A percentile compares a stretch with the other conserved stretches of the same genome.
phyloP scores from a whole-genome alignment of 306 rosid genomes.

The Prinsepia uniflora region DNA sequence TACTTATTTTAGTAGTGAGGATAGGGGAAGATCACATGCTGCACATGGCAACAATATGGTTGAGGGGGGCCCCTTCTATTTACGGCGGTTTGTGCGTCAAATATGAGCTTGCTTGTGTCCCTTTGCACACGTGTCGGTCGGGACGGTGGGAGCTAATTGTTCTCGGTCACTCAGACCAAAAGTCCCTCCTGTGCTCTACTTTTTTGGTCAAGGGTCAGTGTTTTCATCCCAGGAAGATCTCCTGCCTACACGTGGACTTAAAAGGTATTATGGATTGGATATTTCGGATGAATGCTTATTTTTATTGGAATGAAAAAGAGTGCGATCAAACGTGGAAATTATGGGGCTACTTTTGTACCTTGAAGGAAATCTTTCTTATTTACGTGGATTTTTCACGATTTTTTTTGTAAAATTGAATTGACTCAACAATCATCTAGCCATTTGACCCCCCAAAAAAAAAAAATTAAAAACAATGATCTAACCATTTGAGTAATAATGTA shows the following conservation, averaged over 20 bases:
- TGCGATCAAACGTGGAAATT: too few species aligned
- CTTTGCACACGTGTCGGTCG: constrained; percentile 33
- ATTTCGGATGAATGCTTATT: background rate
- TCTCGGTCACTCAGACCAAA: constrained; percentile 25
- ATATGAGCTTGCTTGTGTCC: background rate
- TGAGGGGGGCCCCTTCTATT: background rate
- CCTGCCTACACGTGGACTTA: constrained; percentile 18
- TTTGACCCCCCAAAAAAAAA: too few species aligned
- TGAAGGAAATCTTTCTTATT: too few species aligned
- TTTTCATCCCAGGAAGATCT: background rate
- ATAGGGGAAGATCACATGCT: constrained; percentile 26
- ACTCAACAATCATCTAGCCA: too few species aligned
- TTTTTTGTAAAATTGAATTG: too few species aligned
- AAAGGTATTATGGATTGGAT: background rate
- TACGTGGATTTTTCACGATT: too few species aligned
- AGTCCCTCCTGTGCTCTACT: background rate
- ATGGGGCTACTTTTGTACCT: too few species aligned
- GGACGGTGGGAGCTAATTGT: background rate
- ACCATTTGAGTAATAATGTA: too few species aligned
- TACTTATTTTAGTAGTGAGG: constrained; percentile 1
- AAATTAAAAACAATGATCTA: too few species aligned
- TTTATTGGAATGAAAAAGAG: background rate
- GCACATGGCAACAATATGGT: constrained; percentile 18
- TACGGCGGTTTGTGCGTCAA: background rate
- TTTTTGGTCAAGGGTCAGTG: constrained; percentile 17